Conservation (phyloP, 148 eudicot genomes). For the Heliamphora exappendiculata region DNA sequence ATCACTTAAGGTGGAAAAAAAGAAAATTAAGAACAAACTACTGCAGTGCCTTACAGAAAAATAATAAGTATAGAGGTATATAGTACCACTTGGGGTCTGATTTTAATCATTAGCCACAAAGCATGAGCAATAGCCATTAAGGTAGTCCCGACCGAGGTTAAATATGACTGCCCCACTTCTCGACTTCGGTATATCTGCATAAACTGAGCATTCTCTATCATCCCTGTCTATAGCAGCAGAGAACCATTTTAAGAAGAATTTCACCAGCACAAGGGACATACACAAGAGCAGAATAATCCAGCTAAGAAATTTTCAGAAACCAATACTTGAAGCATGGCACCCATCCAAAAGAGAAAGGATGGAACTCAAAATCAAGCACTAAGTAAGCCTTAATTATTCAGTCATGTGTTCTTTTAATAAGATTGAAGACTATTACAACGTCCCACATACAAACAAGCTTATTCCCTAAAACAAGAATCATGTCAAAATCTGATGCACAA, state of each 20-base stretch:
- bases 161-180: constrained; percentile 89
- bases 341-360: neutral
- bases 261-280: neutral
- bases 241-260: constrained; percentile 8
- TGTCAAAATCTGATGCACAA: neutral
- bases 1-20: neutral
- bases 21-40: neutral
- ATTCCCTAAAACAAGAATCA: neutral
- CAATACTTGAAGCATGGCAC: neutral
- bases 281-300: neutral
- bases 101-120: constrained; percentile 75
- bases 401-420: too few relatives aligned
- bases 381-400: too few relatives aligned
- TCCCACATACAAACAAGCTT: neutral
- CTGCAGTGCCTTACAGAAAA: neutral
- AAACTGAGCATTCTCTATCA: constrained; percentile 38
- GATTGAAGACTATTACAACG: too few relatives aligned
- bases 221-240: constrained; percentile 33
- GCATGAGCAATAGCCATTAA: constrained; percentile 76
- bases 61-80: neutral
- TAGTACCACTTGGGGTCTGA: constrained; percentile 87
- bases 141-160: constrained; percentile 82
- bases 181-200: constrained; percentile 87
- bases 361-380: neutral
- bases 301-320: neutral